Evolutionary conservation across 2,329 filamentous ascomycete genomes (phyloP), one percentile per base, ranked within the genome.

Genomic region (Calonectria leucothoes): DNA sequence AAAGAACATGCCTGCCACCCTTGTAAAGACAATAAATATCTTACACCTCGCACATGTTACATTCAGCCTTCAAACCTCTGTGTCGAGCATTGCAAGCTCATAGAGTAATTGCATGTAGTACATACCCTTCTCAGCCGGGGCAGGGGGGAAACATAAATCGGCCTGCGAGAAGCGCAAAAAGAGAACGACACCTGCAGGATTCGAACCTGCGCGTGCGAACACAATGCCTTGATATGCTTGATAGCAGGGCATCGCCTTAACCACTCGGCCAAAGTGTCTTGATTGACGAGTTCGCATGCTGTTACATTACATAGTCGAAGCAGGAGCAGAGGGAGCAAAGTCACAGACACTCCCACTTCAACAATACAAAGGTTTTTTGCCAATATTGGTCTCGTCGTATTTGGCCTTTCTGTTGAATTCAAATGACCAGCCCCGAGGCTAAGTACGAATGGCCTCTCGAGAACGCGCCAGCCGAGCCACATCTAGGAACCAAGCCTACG

Each of bases 191-290:
- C 67, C 67, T 69, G 67, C 67, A 69, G 67, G 67, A 69, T 69
- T 69, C 67, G 67, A 69, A 69, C 67, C 67, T 69, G 57, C 67
- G 67, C 67, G 67, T 69, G 67, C 67, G 67, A 69, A 69, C 67
- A 69, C 67, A 69, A 69, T 69, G 67, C 67, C 67, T 69, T 63
- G 67, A 64, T 69, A 69, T 55, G 67, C 55, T 8, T 45, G 15
- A 69, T 69, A 69, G 67, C 67, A 69, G 67, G 67, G 67, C 67
- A 69, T 69, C 67, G 67, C 67, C 67, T 69, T 69, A 69, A 69
- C 67, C 67, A 69, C 67, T 69, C 67, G 67, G 67, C 67, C 67
- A 64, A 69, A 69, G 67, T 69, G 67, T 69, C 67, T 59, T 35
- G 20, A 7, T 15, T 37, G 52, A 11, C 14, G 52, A 45, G 10